Percentiles rank a stretch among this genome's conserved stretches.
phyloP scores from a whole-genome alignment of 257 asterid species.

The Marsdenia floribunda region DNA sequence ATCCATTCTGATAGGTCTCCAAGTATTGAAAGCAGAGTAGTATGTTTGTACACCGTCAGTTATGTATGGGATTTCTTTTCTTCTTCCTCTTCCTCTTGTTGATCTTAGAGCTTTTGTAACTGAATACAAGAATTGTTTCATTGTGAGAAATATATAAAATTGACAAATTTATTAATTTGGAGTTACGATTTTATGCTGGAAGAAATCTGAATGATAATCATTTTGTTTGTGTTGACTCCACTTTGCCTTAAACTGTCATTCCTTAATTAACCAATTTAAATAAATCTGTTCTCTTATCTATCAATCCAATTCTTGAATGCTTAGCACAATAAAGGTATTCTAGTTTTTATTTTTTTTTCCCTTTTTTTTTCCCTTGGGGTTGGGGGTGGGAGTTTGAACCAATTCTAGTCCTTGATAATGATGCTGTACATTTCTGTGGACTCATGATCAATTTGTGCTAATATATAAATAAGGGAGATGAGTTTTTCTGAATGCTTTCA shows the following conservation, averaged over 20 bases:
- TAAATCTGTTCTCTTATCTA: background rate
- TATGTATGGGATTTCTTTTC: background rate
- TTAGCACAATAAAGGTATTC: background rate
- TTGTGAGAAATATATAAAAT: background rate
- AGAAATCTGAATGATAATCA: background rate
- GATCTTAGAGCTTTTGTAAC: background rate
- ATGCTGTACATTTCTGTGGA: background rate
- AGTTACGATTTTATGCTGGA: background rate
- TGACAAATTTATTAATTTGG: background rate
- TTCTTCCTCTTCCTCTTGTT: background rate
- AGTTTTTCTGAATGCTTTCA: background rate
- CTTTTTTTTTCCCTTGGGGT: too few relatives aligned
- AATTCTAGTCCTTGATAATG: background rate
- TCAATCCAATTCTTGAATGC: background rate
- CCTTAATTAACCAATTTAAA: background rate
- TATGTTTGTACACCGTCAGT: background rate
- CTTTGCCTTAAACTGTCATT: background rate
- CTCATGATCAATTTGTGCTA: background rate
- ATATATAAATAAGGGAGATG: background rate
- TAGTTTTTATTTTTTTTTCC: too few relatives aligned
- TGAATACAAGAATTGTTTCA: background rate
- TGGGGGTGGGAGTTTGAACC: background rate
- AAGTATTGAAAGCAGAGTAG: background rate
- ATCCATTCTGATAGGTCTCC: background rate
- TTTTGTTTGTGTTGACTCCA: background rate